Percentiles rank a stretch among this genome's conserved stretches.
These are phyloP conservation scores for Pseudogymnoascus sp. DNA, from an alignment of 2,329 filamentous ascomycete genomes.

Conservation along the genomic window DNA sequence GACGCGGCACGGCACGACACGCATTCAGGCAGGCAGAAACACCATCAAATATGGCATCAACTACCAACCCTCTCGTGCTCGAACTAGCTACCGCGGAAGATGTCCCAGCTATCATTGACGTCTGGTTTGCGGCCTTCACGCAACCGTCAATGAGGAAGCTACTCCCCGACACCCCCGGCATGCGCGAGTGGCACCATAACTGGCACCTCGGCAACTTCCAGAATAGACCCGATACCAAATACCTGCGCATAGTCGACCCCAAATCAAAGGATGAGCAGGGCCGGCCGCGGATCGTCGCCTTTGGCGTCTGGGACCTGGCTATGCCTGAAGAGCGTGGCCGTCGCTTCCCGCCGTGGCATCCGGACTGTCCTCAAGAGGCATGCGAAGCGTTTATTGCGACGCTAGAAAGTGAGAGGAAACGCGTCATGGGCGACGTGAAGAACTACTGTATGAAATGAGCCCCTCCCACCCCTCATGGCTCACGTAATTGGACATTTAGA, in stretches of 20 bases:
- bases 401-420: not conserved
- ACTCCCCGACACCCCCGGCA: not conserved
- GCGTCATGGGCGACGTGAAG: not conserved
- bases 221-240: not conserved
- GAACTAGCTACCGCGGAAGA: not conserved
- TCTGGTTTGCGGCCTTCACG: not conserved
- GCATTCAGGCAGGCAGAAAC: not conserved
- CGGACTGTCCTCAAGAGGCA: not conserved
- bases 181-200: not conserved
- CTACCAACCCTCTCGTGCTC: not conserved
- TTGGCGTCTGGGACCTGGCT: not conserved
- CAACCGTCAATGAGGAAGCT: not conserved
- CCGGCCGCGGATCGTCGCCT: not conserved
- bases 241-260: not conserved
- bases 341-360: not conserved
- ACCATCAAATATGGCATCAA: not conserved
- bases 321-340: not conserved
- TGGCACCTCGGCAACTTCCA: not conserved
- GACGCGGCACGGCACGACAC: not conserved
- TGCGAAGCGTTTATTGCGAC: not conserved
- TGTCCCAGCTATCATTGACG: not conserved
- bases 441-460: not conserved
- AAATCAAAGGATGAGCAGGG: not conserved
- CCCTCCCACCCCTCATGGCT: not conserved
- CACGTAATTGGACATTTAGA: not conserved